Base-by-base conservation (phyloP, 768 basidiomycete species). In the Lactarius sp. region DNA sequence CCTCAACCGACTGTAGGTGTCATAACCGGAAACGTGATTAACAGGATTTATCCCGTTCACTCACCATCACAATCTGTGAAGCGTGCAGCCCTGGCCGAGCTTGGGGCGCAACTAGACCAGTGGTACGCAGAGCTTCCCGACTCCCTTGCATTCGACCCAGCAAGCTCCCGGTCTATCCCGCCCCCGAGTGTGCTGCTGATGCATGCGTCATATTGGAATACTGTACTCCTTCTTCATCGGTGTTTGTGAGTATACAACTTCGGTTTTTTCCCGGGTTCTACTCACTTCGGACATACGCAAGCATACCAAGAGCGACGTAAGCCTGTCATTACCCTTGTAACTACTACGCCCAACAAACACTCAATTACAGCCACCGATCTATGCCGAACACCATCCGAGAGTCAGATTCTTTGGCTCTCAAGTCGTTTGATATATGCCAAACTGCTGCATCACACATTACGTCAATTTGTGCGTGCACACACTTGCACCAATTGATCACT, bases 361-460 rank as follows among this genome's bases (percentile, higher is more conserved):
- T 8, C 33, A 31, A 36, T 62, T 7, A 60, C 20, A 55, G 52
- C 65, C n/a, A 50, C 42, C 53, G 41, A 67, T 41, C 44, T 49
- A 10, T 51, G 34, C 49, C 60, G 34, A 67, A 56, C 31, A 31
- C 58, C 42, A 53, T 54, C 0, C 61, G 67, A 39, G 72, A 72
- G 20, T 71, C 72, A 4, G 77, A 79, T 46, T 79, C 82, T 0
- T 68, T 78, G 8, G 83, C 84, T 31, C 73, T 82, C 59, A 86
- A 87, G 70, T 84, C 89, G 1, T 87, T 91, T 65, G 90, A 92
- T 70, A 76, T 89, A 14, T 86, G 88, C 16, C 86, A 89, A 71
- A 77, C 81, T 55, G 89, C 90, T 46, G 90, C 90, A 41, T 81
- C 80, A 52, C 86, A 88, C 67, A 77, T 91, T 57, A 85, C 85